Evolutionary conservation across 73 alveolate genomes (phyloP), one percentile per base, ranked within the genome.

Genomic region (Paramecium caudatum): DNA sequence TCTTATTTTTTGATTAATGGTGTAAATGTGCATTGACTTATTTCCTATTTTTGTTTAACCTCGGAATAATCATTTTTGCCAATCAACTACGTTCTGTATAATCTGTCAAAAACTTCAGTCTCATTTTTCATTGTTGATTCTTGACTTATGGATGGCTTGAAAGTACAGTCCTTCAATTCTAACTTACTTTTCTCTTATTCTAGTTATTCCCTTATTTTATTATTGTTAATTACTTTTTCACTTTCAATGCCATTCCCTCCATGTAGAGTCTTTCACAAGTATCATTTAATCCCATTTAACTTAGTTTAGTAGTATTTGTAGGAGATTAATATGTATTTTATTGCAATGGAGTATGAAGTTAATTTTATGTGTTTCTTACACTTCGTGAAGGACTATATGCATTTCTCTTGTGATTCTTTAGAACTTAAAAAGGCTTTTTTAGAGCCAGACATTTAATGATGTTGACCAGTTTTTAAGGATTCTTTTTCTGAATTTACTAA

Each of bases 191-290:
- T 15, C 69, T 74, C 88, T 41, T 74, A 13, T 15, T 23, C 47
- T 1, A 74, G 21, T 0, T 74, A 74, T 43, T 74, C 88, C 43
- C 88, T 74, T 39, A 15, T 37, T 74, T 47, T 32, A 30, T 74
- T 74, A 43, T 27, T 5, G 34, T 9, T 74, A 45, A 13, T 37
- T 74, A 74, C 88, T 45, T 74, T 37, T 74, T 74, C 19, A 74
- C 65, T 74, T 74, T 74, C 39, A 21, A 39, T 39, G 68, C 69
- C 55, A 74, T 37, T 21, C 88, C 88, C 16, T 74, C 88, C 19
- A 19, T 39, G 16, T 74, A 74, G 7, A 74, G 32, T 21, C 88
- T 36, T 43, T 74, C 88, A 74, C 88, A 74, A 21, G 88, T 74
- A 19, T 74, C 88, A 74, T 45, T 74, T 4, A 74, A 39, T 16